A percentile compares a stretch with the other conserved stretches of the same genome.
Conservation (phyloP, 192 early-diverging fungal genomes). For the Globomyces pollinis-pini region DNA sequence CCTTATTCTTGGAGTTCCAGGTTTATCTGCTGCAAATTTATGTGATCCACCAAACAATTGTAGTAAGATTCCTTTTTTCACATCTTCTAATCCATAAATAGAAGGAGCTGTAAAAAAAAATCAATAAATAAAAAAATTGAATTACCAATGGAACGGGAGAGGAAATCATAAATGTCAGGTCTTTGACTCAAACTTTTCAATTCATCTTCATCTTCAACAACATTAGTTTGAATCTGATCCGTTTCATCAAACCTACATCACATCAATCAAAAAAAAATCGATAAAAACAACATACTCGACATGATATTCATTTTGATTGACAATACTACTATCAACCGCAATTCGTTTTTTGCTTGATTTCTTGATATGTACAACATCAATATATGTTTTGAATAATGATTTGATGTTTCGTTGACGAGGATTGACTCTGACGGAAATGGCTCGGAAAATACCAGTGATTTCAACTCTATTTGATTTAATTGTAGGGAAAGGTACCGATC, state of each 20-base stretch:
- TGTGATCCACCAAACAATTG: constrained; percentile 94
- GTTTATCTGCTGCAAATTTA: constrained; percentile 68
- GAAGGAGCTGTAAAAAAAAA: too few relatives aligned
- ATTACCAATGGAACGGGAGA: too few relatives aligned
- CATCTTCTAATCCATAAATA: constrained; percentile 92
- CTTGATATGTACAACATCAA: constrained; percentile 92
- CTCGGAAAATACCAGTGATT: constrained; percentile 91
- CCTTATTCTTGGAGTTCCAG: constrained; percentile 42
- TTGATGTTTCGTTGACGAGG: constrained; percentile 82
- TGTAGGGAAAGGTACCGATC: too few relatives aligned
- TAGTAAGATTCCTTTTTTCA: constrained; percentile 93
- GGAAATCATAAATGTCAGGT: background rate
- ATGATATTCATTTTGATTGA: constrained; percentile 49
- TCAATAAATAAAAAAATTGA: too few relatives aligned
- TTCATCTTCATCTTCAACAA: background rate
- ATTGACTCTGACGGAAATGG: constrained; percentile 84
- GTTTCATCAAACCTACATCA: too few relatives aligned
- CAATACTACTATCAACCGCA: constrained; percentile 35
- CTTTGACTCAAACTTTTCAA: background rate
- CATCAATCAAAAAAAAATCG: too few relatives aligned
- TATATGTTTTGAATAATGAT: constrained; percentile 85
- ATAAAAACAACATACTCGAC: background rate
- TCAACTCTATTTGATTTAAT: too few relatives aligned
- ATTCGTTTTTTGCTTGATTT: constrained; percentile 69
- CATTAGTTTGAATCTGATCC: too few relatives aligned